These are phyloP conservation scores for Lenwebbia sp. DNA, from an alignment of 345 rosid genomes.

Conservation along the genomic window DNA sequence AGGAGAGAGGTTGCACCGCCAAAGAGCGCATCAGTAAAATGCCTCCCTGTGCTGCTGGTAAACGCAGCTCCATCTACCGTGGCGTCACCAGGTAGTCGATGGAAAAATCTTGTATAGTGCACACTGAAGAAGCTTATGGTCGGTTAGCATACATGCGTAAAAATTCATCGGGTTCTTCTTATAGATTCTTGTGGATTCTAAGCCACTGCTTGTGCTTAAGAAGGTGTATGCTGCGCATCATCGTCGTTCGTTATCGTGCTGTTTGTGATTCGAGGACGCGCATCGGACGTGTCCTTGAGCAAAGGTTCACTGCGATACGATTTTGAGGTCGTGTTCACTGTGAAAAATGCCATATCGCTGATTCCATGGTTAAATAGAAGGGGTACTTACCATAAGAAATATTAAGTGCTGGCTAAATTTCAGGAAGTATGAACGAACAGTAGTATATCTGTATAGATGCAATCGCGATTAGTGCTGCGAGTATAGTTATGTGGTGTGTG, in stretches of 20 bases:
- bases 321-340: background rate
- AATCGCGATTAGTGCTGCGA: background rate
- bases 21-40: conserved; percentile 97
- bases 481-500: background rate
- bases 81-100: conserved; percentile 82
- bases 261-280: background rate
- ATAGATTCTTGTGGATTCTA: background rate
- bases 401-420: background rate
- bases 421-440: background rate
- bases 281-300: background rate
- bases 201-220: background rate
- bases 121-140: background rate
- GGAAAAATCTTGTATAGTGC: background rate
- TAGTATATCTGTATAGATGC: background rate
- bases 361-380: background rate
- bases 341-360: background rate
- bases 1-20: conserved; percentile 95
- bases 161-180: background rate
- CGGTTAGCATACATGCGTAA: background rate
- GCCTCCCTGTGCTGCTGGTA: conserved; percentile 98
- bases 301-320: background rate
- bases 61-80: conserved; percentile 98
- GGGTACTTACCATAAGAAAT: background rate
- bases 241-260: background rate
- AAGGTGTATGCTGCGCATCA: background rate